phyloP scores from a whole-genome alignment of 2,329 filamentous ascomycete genomes.

The Fusarium papillatum region DNA sequence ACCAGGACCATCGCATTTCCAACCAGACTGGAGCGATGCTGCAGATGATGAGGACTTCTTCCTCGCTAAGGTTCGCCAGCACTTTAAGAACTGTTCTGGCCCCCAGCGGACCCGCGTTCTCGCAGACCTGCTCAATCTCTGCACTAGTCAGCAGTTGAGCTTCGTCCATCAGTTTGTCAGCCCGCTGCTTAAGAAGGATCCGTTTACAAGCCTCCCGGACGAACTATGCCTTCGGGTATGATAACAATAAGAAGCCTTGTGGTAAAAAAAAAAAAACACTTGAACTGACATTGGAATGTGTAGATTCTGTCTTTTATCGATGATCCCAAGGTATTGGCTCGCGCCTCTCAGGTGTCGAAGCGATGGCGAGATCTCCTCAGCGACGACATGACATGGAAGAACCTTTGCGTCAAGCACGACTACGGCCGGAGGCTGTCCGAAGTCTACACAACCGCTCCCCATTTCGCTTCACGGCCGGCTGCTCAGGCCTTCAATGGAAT shows the following conservation, averaged over 20 bases:
- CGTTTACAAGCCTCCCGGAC: constrained; percentile 91
- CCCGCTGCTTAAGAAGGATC: constrained; percentile 94
- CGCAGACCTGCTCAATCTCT: constrained; percentile 91
- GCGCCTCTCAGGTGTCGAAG: constrained; percentile 95
- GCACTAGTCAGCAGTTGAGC: constrained; percentile 94
- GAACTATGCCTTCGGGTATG: constrained; percentile 91
- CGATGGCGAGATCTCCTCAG: constrained; percentile 94
- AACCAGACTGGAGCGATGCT: constrained; percentile 81
- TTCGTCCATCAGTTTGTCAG: constrained; percentile 98
- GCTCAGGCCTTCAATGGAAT: constrained; percentile 47
- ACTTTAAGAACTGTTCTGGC: constrained; percentile 84
- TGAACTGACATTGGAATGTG: constrained; percentile 9
- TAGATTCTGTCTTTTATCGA: constrained; percentile 97
- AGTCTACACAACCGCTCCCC: constrained; percentile 53
- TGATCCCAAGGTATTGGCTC: constrained; percentile 92
- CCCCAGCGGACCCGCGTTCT: constrained; percentile 85
- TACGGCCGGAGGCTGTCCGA: constrained; percentile 76
- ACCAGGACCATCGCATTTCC: constrained; percentile 71
- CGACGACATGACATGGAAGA: constrained; percentile 99
- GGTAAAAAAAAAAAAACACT: no score
- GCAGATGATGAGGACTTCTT: constrained; percentile 88
- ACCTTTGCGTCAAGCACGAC: constrained; percentile 95
- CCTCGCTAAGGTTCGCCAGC: constrained; percentile 81
- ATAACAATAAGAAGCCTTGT: constrained; percentile 18
- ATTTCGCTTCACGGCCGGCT: constrained; percentile 46